These are phyloP conservation scores for Pterocarpus santalinus DNA, from an alignment of 306 rosid genomes.

Conservation along the genomic window DNA sequence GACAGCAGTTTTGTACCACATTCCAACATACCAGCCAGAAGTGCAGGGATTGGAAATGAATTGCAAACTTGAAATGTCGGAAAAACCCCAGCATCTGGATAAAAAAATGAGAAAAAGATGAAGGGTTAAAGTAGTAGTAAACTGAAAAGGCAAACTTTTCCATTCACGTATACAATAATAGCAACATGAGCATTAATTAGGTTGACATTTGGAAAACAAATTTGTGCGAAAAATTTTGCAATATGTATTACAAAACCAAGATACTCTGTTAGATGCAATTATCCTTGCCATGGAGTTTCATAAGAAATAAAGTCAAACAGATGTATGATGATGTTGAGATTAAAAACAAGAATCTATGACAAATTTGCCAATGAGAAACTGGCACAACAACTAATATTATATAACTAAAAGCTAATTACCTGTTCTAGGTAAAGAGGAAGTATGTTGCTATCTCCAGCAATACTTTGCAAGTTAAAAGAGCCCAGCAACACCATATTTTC, in stretches of 20 bases:
- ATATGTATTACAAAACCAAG: not conserved
- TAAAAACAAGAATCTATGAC: conserved; percentile 39
- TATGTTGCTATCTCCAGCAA: conserved; percentile 68
- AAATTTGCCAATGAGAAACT: conserved; percentile 39
- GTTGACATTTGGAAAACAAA: conserved; percentile 25
- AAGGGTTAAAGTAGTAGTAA: conserved; percentile 32
- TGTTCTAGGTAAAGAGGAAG: conserved; percentile 77
- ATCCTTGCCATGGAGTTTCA: conserved; percentile 1
- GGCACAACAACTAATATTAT: conserved; percentile 32
- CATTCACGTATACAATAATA: conserved; percentile 7
- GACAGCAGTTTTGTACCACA: conserved; percentile 16
- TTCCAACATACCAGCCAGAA: conserved; percentile 91
- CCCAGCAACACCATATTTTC: conserved; percentile 94
- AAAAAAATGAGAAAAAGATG: conserved; percentile 35
- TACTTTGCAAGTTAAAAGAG: conserved; percentile 80
- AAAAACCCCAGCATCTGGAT: conserved; percentile 92
- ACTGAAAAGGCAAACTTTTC: not conserved
- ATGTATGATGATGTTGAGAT: conserved; percentile 16
- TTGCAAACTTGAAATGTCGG: conserved; percentile 78
- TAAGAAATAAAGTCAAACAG: conserved; percentile 17
- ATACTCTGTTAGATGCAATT: conserved; percentile 14
- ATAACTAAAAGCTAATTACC: conserved; percentile 60
- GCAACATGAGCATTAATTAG: conserved; percentile 1
- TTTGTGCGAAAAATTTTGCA: not conserved
- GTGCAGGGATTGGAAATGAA: conserved; percentile 85